These are phyloP conservation scores for Skeletonema potamos DNA, from an alignment of 108 stramenopile species.

Conservation along the genomic window DNA sequence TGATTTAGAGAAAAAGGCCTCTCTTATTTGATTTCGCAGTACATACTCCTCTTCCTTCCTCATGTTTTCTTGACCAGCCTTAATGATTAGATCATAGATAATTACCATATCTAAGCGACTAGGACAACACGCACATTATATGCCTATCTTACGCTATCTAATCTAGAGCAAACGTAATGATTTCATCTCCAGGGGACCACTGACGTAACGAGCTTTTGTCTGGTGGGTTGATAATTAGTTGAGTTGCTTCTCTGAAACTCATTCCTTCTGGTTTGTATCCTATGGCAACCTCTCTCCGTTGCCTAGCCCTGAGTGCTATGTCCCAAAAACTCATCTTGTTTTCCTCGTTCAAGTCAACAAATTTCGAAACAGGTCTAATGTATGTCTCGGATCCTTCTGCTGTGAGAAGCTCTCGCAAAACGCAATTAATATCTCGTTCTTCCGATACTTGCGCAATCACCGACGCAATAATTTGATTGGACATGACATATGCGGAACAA, in stretches of 20 bases:
- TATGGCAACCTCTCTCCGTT: conserved; percentile 22
- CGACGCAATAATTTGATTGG: conserved; percentile 27
- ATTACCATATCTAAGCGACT: no score
- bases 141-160: no score
- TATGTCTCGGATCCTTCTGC: conserved; percentile 37
- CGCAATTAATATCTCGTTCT: conserved; percentile 25
- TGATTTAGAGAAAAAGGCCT: no score
- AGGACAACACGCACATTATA: no score
- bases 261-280: conserved; percentile 23
- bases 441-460: conserved; percentile 40
- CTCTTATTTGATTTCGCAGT: neutral
- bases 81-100: no score
- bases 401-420: conserved; percentile 29
- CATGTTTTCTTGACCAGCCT: no score
- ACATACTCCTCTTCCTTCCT: no score
- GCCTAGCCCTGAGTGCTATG: conserved; percentile 10
- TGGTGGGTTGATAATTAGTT: conserved; percentile 26
- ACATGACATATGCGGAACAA: conserved; percentile 38
- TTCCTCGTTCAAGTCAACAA: conserved; percentile 6
- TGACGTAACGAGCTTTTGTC: conserved; percentile 4
- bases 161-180: conserved; percentile 27
- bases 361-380: conserved; percentile 1
- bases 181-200: conserved; percentile 11
- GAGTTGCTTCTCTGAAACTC: conserved; percentile 6
- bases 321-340: conserved; percentile 31